Evolutionary conservation across 345 rosid species (phyloP).

Genomic region (Raphanus raphanistrum): DNA sequence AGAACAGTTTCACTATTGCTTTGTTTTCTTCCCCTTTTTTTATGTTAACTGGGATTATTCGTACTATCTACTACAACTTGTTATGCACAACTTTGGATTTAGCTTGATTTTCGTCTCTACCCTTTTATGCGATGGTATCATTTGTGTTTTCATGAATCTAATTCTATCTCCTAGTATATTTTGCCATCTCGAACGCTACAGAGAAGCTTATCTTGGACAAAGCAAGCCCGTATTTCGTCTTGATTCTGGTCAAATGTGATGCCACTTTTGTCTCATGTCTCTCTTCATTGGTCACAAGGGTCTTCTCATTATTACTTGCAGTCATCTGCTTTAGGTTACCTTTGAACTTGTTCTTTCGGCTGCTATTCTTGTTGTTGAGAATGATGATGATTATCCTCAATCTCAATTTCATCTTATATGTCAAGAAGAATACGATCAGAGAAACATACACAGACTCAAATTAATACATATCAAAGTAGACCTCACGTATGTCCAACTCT

Average conservation of each 20-base stretch:
- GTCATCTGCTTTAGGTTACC: no score
- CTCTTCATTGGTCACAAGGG: no score
- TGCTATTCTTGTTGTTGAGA: no score
- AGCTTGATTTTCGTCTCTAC: constrained; percentile 18
- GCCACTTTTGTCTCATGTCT: no score
- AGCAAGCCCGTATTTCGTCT: no score
- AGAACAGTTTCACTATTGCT: constrained; percentile 2
- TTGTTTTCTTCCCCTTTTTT: neutral
- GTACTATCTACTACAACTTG: constrained; percentile 32
- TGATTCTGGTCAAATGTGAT: no score
- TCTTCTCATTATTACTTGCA: no score
- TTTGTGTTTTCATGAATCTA: neutral
- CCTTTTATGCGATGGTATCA: neutral
- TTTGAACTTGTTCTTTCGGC: no score
- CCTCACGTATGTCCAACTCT: constrained; percentile 67
- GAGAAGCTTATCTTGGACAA: no score
- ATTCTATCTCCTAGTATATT: no score
- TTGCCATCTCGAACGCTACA: no score
- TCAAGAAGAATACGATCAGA: constrained; percentile 1
- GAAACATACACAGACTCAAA: neutral
- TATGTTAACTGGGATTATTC: constrained; percentile 28
- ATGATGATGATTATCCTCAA: constrained; percentile 39
- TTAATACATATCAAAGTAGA: neutral
- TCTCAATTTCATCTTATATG: constrained; percentile 83
- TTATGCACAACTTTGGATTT: constrained; percentile 26